Conservation (phyloP, 2,329 filamentous ascomycete genomes). For the Trichoderma simmonsii region DNA sequence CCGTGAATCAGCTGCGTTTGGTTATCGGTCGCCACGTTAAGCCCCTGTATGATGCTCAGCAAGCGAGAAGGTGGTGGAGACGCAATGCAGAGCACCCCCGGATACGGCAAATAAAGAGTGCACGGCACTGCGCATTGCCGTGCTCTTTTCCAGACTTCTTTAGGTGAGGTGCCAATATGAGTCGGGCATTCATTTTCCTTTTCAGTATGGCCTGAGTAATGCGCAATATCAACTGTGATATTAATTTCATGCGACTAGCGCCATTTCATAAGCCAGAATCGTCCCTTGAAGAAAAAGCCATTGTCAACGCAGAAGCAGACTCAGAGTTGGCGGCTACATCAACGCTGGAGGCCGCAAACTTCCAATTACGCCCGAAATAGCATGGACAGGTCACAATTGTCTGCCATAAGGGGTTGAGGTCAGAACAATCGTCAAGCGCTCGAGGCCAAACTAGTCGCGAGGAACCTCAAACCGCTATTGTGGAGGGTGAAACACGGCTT, state of each 20-base stretch:
- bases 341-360: background rate
- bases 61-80: background rate
- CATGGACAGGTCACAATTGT: background rate
- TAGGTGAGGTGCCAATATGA: background rate
- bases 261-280: background rate
- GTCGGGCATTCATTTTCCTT: background rate
- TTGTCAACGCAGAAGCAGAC: background rate
- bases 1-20: background rate
- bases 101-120: background rate
- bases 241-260: background rate
- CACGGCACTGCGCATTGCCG: background rate
- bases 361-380: background rate
- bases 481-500: conserved; percentile 19
- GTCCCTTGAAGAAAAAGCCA: background rate
- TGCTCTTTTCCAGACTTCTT: background rate
- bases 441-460: background rate
- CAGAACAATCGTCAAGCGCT: conserved; percentile 4
- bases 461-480: conserved; percentile 16
- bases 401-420: conserved; percentile 5
- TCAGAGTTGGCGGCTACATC: background rate
- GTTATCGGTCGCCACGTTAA: conserved; percentile 9
- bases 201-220: background rate
- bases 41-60: background rate
- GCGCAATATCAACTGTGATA: background rate
- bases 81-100: background rate